Conservation (phyloP, 1,139 yeast species). For the Pichia sp. region DNA sequence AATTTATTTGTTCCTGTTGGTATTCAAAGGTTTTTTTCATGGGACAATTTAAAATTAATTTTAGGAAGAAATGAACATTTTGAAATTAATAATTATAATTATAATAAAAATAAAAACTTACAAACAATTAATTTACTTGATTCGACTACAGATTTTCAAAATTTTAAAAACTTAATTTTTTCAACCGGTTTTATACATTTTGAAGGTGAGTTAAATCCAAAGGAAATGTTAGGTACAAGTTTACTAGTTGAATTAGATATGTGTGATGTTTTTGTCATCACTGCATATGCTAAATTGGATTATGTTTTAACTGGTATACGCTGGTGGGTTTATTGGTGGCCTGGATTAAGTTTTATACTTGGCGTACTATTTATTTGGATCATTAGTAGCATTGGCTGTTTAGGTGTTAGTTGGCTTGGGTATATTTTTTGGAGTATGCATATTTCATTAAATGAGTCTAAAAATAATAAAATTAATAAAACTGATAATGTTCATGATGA, state of each 20-base stretch:
- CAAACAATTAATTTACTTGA: conserved; percentile 6
- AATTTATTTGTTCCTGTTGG: conserved; percentile 14
- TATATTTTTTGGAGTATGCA: conserved; percentile 3
- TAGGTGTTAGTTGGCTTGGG: conserved; percentile 11
- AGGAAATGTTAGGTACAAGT: conserved; percentile 8
- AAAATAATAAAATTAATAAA: conserved; percentile 1
- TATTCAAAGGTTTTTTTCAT: conserved; percentile 7
- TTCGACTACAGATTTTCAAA: conserved; percentile 5
- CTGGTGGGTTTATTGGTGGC: conserved; percentile 21
- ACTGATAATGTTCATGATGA: too few relatives aligned
- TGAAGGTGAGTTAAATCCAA: conserved; percentile 4
- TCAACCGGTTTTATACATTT: conserved; percentile 12
- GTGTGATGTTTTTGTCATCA: conserved; percentile 10
- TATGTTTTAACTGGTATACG: conserved; percentile 15
- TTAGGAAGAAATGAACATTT: conserved; percentile 7
- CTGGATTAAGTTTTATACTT: conserved; percentile 16
- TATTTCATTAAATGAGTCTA: neutral
- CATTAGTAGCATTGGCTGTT: conserved; percentile 8
- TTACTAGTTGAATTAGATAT: conserved; percentile 15
- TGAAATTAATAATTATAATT: neutral
- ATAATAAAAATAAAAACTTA: conserved; percentile 1
- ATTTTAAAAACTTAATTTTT: conserved; percentile 1
- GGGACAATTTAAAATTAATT: conserved; percentile 3
- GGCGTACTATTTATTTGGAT: conserved; percentile 15
- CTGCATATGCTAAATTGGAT: conserved; percentile 12